Percentiles rank a stretch among this genome's conserved stretches.
Conservation (phyloP, 176 grass and related monocot genomes). For the Poa pratensis region DNA sequence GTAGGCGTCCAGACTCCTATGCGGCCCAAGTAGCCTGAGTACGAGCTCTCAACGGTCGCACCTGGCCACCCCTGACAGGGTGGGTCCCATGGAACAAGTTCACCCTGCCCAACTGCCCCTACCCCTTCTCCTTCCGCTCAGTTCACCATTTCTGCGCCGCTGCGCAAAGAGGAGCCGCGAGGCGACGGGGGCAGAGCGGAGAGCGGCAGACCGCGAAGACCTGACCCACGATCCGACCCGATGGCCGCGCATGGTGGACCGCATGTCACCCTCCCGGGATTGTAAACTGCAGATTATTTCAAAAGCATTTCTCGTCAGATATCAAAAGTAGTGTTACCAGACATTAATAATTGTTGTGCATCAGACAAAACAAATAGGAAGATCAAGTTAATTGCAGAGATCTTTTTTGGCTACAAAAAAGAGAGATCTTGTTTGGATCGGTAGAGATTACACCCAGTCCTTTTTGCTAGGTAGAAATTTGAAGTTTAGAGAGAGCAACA, state of each 20-base stretch:
- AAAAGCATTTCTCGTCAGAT: conserved; percentile 27
- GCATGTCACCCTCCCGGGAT: conserved; percentile 90
- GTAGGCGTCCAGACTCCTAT: too few relatives aligned
- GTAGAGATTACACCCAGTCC: neutral
- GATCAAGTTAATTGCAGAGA: neutral
- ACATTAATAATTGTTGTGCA: neutral
- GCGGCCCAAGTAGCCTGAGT: neutral
- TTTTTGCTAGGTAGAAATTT: neutral
- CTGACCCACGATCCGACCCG: neutral
- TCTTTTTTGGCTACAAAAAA: neutral
- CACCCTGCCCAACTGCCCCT: neutral
- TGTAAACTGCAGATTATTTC: conserved; percentile 82
- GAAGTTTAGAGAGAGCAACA: conserved; percentile 4
- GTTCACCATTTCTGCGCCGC: conserved; percentile 27
- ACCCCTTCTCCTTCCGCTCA: neutral
- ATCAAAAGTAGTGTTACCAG: neutral
- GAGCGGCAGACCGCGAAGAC: neutral
- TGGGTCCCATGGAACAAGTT: neutral
- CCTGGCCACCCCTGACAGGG: neutral
- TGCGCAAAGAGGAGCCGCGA: neutral
- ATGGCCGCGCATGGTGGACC: conserved; percentile 60
- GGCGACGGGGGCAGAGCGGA: neutral
- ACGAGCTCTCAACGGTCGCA: neutral
- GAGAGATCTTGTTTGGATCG: neutral
- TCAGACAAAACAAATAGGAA: conserved; percentile 28